A percentile compares a stretch with the other conserved stretches of the same genome.
Conservation (phyloP, 331 rosid species). For the Erythrophleum ivorense region DNA sequence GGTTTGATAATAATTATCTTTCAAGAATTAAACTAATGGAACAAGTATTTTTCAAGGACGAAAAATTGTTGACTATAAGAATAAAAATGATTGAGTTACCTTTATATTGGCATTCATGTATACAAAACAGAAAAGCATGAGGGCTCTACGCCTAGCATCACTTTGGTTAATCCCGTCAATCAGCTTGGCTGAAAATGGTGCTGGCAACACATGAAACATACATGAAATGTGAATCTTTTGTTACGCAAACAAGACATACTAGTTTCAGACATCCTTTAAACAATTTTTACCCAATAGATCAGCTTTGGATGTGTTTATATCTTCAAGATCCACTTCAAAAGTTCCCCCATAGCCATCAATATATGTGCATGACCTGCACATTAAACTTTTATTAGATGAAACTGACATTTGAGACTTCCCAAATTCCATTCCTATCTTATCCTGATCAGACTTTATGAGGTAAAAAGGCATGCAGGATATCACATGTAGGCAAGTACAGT, state of each 20-base stretch:
- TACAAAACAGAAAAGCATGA: constrained; percentile 72
- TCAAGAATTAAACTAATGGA: neutral
- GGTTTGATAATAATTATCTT: neutral
- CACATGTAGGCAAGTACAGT: neutral
- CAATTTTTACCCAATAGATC: constrained; percentile 67
- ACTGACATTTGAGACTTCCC: constrained; percentile 18
- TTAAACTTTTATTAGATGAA: constrained; percentile 42
- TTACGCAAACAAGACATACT: constrained; percentile 11
- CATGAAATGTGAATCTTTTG: constrained; percentile 34
- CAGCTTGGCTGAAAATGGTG: constrained; percentile 72
- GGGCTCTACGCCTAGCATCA: constrained; percentile 78
- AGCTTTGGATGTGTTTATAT: constrained; percentile 61
- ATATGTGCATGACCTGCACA: constrained; percentile 67
- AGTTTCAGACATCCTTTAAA: constrained; percentile 30
- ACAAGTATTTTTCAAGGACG: neutral
- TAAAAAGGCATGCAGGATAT: neutral
- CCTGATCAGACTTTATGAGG: neutral
- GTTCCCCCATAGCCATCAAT: constrained; percentile 63
- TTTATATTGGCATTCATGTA: constrained; percentile 66
- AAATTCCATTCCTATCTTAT: constrained; percentile 4
- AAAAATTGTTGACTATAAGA: neutral
- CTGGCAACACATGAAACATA: constrained; percentile 52
- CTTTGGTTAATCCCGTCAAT: constrained; percentile 91
- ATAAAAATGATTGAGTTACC: constrained; percentile 50
- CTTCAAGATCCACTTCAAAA: constrained; percentile 68